Base-by-base conservation (phyloP, 2,329 filamentous ascomycete genomes). In the Cladophialophora psammophila region DNA sequence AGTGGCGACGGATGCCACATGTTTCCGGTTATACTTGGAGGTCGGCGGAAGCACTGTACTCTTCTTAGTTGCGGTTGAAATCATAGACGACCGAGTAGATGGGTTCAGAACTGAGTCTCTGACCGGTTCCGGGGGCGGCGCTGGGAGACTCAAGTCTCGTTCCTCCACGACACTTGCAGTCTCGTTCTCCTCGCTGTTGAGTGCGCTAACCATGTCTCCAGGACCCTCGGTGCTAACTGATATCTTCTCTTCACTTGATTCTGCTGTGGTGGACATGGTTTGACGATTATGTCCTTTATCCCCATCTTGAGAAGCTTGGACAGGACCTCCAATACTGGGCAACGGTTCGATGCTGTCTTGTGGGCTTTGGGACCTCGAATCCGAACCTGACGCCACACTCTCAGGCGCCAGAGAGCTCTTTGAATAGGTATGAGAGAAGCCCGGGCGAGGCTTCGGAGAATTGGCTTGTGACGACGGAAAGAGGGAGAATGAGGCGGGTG, bases 21-120 rank as follows among this genome's bases (percentile, higher is more conserved):
- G 65, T 55, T 73, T 73, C 32, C 71, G 67, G 52, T 72, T 73
- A 63, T 72, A 73, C 63, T 69, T 72, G 20, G 72, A 73, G 0
- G 72, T 73, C 5, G 72, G 72, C 15, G 69, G 69, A 31, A 66
- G 60, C 9, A 71, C 59, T 34, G 52, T 50, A 35, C 40, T 64
- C 32, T 52, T 68, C 36, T 65, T 59, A 10, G 60, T 65, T 20
- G 26, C 26, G 3, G 45, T 36, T 4, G 71, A 73, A 9, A 59
- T 56, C 54, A 68, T 69, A 2, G 71, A 72, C 32, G 71, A 70
- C 5, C 66, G 64, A 12, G 69, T 57, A 6, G 68, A 71, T 26
- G 56, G 34, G 45, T 61, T 62, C 13, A 59, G 18, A 2, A 40
- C 35, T 5, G 31, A n/a, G 5, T 60, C 65, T 15, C 59, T 60